Conservation (phyloP, 495 filamentous ascomycete genomes). For the Cladorrhinum samala region DNA sequence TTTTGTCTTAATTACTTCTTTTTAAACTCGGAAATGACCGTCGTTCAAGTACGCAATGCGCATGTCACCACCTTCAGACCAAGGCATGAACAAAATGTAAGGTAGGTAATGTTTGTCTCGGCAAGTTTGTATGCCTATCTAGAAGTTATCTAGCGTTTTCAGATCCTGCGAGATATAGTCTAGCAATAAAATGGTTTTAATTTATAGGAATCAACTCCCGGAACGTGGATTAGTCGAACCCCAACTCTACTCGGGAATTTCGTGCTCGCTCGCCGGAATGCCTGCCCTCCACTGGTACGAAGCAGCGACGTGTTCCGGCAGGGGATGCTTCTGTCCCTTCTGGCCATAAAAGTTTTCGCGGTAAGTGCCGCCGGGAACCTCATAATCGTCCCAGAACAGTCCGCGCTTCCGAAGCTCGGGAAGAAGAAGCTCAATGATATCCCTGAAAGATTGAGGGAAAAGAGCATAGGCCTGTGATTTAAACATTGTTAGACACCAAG, state of each 20-base stretch:
- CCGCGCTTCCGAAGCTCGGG: conserved; percentile 53
- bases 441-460: conserved; percentile 56
- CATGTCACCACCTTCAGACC: too few species aligned
- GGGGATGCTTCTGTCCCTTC: conserved; percentile 25
- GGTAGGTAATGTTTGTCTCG: too few species aligned
- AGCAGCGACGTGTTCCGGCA: conserved; percentile 29
- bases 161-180: too few species aligned
- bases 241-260: conserved; percentile 24
- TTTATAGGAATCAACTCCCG: too few species aligned
- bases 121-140: too few species aligned
- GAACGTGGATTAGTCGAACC: too few species aligned
- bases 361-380: conserved; percentile 43
- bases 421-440: conserved; percentile 54
- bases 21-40: too few species aligned
- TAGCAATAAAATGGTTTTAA: background rate
- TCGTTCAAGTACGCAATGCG: too few species aligned
- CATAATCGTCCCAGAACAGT: conserved; percentile 48
- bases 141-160: too few species aligned
- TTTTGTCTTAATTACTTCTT: too few species aligned
- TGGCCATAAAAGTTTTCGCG: conserved; percentile 45
- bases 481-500: conserved; percentile 1
- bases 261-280: conserved; percentile 24
- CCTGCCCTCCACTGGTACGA: conserved; percentile 33
- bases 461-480: conserved; percentile 47
- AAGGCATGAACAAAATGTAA: too few species aligned